phyloP scores from a whole-genome alignment of 176 grass and related monocot species.

The Oryza australiensis region DNA sequence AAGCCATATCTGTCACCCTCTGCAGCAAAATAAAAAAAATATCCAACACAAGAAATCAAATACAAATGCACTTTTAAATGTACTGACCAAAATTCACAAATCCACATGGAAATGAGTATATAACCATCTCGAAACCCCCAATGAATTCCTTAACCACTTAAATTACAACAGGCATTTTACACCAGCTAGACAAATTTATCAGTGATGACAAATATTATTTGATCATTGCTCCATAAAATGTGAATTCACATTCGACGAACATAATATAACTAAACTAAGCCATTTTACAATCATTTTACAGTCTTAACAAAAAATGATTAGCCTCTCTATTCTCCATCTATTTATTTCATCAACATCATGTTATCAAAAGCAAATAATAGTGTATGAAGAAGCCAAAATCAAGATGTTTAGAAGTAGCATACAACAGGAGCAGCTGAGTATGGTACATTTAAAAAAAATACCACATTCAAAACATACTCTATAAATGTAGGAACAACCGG shows the following conservation, averaged over 20 bases:
- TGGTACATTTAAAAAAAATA: neutral
- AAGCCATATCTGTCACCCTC: slow-evolving; percentile 99
- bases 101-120: neutral
- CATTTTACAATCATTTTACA: neutral
- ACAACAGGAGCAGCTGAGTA: neutral
- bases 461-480: neutral
- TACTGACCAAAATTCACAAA: slow-evolving; percentile 12
- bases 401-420: neutral
- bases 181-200: neutral
- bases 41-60: slow-evolving; percentile 29
- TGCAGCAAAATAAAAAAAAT: slow-evolving; percentile 44
- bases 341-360: slow-evolving; percentile 3
- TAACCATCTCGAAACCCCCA: slow-evolving; percentile 6
- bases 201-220: neutral
- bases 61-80: slow-evolving; percentile 10
- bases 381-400: neutral
- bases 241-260: neutral
- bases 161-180: neutral
- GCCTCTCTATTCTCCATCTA: neutral
- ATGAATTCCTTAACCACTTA: neutral
- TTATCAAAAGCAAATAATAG: slow-evolving; percentile 19
- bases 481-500: neutral
- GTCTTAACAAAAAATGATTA: neutral
- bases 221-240: neutral
- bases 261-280: neutral